Evolutionary conservation across 306 rosid species (phyloP).

Genomic region (Datisca glomerata): DNA sequence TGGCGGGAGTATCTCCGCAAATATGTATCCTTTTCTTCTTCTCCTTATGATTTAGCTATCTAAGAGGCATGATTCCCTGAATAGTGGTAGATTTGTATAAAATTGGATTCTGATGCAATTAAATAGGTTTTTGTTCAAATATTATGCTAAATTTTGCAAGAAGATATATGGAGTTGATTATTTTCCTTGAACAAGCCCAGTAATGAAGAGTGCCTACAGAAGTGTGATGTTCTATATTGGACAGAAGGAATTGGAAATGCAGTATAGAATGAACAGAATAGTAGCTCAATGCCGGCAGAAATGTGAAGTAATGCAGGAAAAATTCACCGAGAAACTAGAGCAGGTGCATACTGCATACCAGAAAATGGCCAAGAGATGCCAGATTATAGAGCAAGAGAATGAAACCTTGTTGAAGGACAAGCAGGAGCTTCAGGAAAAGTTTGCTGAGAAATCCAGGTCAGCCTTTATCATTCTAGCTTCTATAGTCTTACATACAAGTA

Average conservation of each 20-base stretch:
- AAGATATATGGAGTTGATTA: neutral
- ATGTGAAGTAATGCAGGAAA: slow-evolving; percentile 25
- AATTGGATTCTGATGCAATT: no score
- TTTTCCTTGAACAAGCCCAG: slow-evolving; percentile 18
- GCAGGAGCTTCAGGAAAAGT: slow-evolving; percentile 59
- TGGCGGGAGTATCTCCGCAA: neutral
- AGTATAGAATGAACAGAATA: neutral
- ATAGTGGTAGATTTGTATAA: no score
- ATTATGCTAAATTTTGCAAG: neutral
- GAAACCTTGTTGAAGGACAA: slow-evolving; percentile 28
- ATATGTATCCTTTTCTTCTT: neutral
- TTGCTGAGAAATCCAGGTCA: slow-evolving; percentile 40
- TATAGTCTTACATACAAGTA: no score
- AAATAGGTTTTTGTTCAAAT: no score
- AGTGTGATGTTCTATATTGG: slow-evolving; percentile 92
- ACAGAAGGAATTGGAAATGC: neutral
- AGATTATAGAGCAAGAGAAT: neutral
- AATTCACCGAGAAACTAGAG: neutral
- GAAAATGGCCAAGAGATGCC: slow-evolving; percentile 39
- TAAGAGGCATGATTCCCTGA: no score
- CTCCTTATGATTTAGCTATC: neutral
- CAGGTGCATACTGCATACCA: slow-evolving; percentile 33
- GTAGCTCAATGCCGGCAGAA: slow-evolving; percentile 52
- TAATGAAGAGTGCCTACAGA: slow-evolving; percentile 86
- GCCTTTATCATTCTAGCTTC: neutral